Base-by-base conservation (phyloP, 2,329 filamentous ascomycete genomes). In the Aquanectria penicillioides region DNA sequence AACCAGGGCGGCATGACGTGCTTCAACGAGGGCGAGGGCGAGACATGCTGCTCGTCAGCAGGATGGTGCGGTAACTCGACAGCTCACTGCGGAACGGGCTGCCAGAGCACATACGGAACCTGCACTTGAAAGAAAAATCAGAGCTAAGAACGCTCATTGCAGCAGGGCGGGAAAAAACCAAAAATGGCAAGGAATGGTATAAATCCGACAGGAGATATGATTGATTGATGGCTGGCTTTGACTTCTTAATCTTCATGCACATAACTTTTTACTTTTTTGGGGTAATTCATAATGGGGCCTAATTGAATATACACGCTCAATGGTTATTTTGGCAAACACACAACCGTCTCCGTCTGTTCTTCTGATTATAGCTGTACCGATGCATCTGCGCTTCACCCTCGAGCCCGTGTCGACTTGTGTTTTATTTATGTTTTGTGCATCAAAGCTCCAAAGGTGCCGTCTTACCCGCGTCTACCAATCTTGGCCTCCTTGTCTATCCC, bases 21-120 rank as follows among this genome's bases (percentile, higher is more conserved):
- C 56, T 50, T 62, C 20, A 20, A 38, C 18, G 69, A 69, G 31
- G 57, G 62, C n/a, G n/a, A n/a, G n/a, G 64, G 49, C 15, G 65
- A 60, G 22, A 65, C 61, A 4, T 75, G 73, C 57, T 75, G 73
- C 46, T 74, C 72, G 1, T 38, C 52, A n/a, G 47, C 44, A 13
- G 71, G 73, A 12, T 75, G 72, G 65, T 80, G 78, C 63, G 78
- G 80, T 36, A 68, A 67, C 17, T 74, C 74, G 2, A 69, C 68
- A n/a, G 75, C 74, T 29, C 75, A 80, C 58, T 81, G 78, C 63
- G 69, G 69, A 23, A 66, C 58, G 1, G 76, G 74, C 10, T 81
- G 78, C 59, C 77, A 80, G 62, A 57, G 67, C 7, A 65, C 44
- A 9, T 75, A 64, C 41, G 74, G 73, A 4, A 70, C 61, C 2